Evolutionary conservation across 2,329 filamentous ascomycete genomes (phyloP), one percentile per base, ranked within the genome.

Genomic region (Ophiosphaerella korrae): DNA sequence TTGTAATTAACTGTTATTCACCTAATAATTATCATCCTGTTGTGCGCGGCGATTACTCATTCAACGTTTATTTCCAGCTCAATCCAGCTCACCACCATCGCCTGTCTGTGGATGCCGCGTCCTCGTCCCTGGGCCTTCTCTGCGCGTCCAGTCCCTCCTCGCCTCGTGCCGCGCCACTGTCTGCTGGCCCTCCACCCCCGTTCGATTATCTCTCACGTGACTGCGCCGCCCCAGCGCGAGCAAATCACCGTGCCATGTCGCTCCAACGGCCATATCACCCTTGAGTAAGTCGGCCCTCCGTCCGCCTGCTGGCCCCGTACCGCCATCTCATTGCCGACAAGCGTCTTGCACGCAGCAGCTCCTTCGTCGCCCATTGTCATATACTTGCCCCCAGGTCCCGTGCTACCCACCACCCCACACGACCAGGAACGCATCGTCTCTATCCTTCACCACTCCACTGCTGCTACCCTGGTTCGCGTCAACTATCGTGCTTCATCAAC

Each of bases 351-450:
- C 39, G 62, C 72, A 32, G 50, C 64, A 6, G 55, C 62, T 9
- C 47, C 62, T 34, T 57, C 65, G 5, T 60, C 70, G 32, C 67
- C 72, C 13, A 57, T 74, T 36, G 55, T 75, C 41, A 48, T 82
- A 37, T 78, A 77, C 50, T 63, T 82, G 13, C 77, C 77, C 3
- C 67, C 74, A 34, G 77, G 77, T 4, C 74, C 77, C 35, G 50
- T 75, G 7, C 36, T 72, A 4, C 50, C 63, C 9, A 51, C 66
- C 8, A 32, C 54, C 11, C 7, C 41, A 12, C 56, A 68, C 5
- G 53, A 69, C 36, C 68, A 77, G 32, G 62, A 68, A 9, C 52
- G 58, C 12, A 55, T 74, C 42, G 64, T 75, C 23, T 60, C 67
- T 8, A 58, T 62, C 2, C 67, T 81, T 9, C 68, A 66, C 24